Evolutionary conservation across 148 eudicot genomes (phyloP).

Genomic region (Pouteria glomerata): DNA sequence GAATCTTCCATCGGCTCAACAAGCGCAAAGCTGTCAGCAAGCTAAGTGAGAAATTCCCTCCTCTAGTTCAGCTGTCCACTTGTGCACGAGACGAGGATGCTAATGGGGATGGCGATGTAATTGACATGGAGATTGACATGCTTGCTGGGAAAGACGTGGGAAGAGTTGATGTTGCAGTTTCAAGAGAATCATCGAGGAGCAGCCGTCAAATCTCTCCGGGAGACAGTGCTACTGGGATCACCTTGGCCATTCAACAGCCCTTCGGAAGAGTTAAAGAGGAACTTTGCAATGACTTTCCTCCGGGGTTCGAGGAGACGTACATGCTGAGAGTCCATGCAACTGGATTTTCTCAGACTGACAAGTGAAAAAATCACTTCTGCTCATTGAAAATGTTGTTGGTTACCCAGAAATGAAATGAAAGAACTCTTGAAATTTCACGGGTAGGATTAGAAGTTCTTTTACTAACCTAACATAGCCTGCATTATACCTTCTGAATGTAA

Average conservation of each 20-base stretch:
- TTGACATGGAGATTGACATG: conserved; percentile 64
- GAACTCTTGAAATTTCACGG: too few relatives aligned
- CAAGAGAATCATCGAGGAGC: conserved; percentile 7
- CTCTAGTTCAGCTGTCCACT: not conserved
- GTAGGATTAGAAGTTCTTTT: too few relatives aligned
- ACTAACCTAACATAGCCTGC: too few relatives aligned
- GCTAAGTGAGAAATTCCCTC: conserved; percentile 1
- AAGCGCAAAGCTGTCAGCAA: not conserved
- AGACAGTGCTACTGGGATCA: not conserved
- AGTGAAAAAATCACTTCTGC: not conserved
- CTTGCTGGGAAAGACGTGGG: conserved; percentile 40
- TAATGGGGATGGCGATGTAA: not conserved
- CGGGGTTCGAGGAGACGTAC: conserved; percentile 14
- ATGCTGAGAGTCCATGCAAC: not conserved
- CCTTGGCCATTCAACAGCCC: not conserved
- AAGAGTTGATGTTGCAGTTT: conserved; percentile 13
- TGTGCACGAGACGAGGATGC: not conserved
- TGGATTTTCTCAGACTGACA: not conserved
- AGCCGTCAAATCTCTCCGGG: not conserved
- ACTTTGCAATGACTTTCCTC: conserved; percentile 1
- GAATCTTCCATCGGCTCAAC: conserved; percentile 21
- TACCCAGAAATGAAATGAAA: too few relatives aligned
- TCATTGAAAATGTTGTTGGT: not conserved
- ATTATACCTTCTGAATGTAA: too few relatives aligned
- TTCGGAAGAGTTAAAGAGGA: not conserved